Evolutionary conservation across 306 rosid genomes (phyloP).

Genomic region (Begonia masoniana): DNA sequence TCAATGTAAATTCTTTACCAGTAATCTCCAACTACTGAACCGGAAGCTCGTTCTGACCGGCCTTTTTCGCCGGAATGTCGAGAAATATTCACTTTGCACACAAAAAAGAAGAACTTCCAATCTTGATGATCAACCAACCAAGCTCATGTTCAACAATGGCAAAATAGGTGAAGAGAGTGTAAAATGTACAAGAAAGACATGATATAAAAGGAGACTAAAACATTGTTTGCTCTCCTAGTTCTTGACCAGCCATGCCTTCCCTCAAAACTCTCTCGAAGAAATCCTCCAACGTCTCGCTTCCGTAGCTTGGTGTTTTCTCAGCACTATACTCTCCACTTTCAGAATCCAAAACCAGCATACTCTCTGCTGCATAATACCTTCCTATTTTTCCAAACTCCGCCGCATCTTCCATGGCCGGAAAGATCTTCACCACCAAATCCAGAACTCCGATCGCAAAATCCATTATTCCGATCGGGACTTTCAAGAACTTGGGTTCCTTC

Average conservation of each 20-base stretch:
- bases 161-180: too few species aligned
- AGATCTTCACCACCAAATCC: slow-evolving; percentile 57
- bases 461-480: slow-evolving; percentile 89
- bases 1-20: too few species aligned
- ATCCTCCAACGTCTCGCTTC: slow-evolving; percentile 80
- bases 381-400: slow-evolving; percentile 94
- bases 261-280: slow-evolving; percentile 68
- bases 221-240: slow-evolving; percentile 80
- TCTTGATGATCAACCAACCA: too few species aligned
- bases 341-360: slow-evolving; percentile 80
- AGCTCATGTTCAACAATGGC: not conserved
- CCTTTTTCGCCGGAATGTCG: too few species aligned
- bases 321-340: slow-evolving; percentile 82
- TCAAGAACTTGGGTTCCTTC: slow-evolving; percentile 75
- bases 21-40: too few species aligned
- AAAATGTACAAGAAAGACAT: too few species aligned
- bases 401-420: slow-evolving; percentile 83
- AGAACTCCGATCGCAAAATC: slow-evolving; percentile 75
- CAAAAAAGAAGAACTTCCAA: too few species aligned
- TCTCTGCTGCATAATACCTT: slow-evolving; percentile 94
- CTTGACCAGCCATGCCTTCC: slow-evolving; percentile 98
- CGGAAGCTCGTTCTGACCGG: too few species aligned
- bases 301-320: slow-evolving; percentile 87
- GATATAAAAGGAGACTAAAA: slow-evolving; percentile 10
- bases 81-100: too few species aligned